Base-by-base conservation (phyloP, 495 filamentous ascomycete species). In the Staphylotrichum tortipilum region DNA sequence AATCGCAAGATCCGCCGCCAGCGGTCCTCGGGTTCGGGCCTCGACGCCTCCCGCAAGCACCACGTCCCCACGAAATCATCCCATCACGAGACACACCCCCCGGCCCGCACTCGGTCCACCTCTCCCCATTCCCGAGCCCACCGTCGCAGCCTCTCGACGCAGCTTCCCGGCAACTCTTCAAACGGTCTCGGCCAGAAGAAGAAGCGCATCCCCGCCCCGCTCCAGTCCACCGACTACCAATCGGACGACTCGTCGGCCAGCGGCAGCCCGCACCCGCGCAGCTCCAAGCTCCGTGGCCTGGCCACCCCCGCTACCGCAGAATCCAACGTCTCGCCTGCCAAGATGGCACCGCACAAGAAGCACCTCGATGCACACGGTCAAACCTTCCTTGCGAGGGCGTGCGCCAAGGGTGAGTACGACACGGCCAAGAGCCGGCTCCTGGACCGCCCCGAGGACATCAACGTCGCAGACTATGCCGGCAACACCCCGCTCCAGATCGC, bases 401-500 rank as follows among this genome's bases (percentile, higher is more conserved):
- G 86, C 60, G 85, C 87, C 4, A 78, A 81, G 49, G 83, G 85
- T 44, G 84, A 89, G 58, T 71, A 84, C 44, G 85, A 91, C 12
- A 68, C 67, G 10, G 85, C 84, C 10, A 84, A 83, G 57, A 69
- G 75, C 40, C 74, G 84, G 47, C 72, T 88, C 28, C 72, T 80
- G 5, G 85, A 91, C 58, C 81, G 86, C 19, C 88, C 86, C 3
- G 83, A 90, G 44, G 87, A 95, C 67, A 69, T 97, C 44, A 86
- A 97, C 63, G 76, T 89, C 42, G 80, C 86, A 35, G 94, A 98
- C 59, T 88, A 94, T 66, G 94, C 91, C 11, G 87, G 86, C 19
- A 96, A 97, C 62, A 89, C 89, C 7, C 94, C 92, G 44, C 69
- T 98, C 29, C 92, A 98, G 59, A 88, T 92, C 55, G 88, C 91